Evolutionary conservation across 768 basidiomycete species (phyloP).

Genomic region (Kwoniella europaea): DNA sequence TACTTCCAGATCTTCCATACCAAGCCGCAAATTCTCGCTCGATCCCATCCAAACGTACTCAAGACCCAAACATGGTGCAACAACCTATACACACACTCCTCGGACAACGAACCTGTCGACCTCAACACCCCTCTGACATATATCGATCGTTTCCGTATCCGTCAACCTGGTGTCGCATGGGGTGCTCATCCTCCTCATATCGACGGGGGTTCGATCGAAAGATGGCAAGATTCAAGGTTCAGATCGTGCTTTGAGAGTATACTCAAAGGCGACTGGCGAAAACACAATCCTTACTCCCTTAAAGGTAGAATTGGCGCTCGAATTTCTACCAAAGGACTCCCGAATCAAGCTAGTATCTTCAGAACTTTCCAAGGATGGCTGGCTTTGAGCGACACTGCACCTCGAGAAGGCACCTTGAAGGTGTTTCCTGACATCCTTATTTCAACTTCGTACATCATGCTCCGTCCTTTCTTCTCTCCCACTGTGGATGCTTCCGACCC

Average conservation of each 20-base stretch:
- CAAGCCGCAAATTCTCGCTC: constrained; percentile 59
- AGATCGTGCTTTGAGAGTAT: constrained; percentile 63
- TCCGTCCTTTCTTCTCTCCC: constrained; percentile 72
- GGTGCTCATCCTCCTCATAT: constrained; percentile 43
- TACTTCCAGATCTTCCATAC: constrained; percentile 75
- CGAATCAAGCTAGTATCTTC: constrained; percentile 53
- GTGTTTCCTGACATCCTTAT: constrained; percentile 72
- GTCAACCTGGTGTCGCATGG: constrained; percentile 38
- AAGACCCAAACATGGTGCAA: constrained; percentile 68
- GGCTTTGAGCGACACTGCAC: constrained; percentile 70
- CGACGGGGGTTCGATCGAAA: constrained; percentile 44
- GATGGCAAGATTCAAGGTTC: constrained; percentile 29
- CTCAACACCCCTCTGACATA: constrained; percentile 22
- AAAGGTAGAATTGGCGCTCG: constrained; percentile 35
- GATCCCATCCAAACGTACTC: constrained; percentile 55
- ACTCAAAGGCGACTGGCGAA: constrained; percentile 39
- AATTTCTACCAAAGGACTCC: constrained; percentile 28
- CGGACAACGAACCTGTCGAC: constrained; percentile 59
- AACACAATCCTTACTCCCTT: constrained; percentile 42
- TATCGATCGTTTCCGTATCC: constrained; percentile 60
- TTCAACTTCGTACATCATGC: constrained; percentile 73
- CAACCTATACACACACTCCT: constrained; percentile 62
- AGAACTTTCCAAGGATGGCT: constrained; percentile 77
- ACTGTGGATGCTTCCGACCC: background rate
- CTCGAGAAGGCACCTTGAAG: constrained; percentile 65